Conservation (phyloP, 192 early-diverging fungal genomes). For the Linnemannia zychae region DNA sequence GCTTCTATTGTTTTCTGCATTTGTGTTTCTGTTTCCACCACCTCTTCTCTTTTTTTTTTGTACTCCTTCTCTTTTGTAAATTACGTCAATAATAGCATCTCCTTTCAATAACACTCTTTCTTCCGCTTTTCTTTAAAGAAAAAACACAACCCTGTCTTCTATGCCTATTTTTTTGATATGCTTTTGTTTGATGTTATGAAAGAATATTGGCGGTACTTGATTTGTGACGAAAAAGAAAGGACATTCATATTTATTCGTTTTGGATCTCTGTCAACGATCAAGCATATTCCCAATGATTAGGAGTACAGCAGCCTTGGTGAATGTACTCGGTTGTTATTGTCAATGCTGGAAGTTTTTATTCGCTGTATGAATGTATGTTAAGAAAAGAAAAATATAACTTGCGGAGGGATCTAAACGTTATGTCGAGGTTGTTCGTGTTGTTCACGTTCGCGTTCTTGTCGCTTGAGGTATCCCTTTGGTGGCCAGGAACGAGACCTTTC, state of each 20-base stretch:
- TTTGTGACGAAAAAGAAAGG: no score
- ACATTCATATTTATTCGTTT: no score
- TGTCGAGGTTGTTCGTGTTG: constrained; percentile 22
- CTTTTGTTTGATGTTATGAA: no score
- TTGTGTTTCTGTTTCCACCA: neutral
- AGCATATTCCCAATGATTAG: no score
- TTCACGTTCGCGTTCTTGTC: constrained; percentile 27
- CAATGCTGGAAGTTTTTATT: no score
- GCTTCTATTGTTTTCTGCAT: neutral
- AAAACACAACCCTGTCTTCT: neutral
- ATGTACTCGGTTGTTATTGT: no score
- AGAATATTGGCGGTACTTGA: no score
- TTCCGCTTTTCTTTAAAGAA: neutral
- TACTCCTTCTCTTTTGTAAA: neutral
- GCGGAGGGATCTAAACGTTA: constrained; percentile 3
- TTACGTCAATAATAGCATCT: constrained; percentile 9
- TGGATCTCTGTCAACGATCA: no score
- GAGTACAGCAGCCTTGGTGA: no score
- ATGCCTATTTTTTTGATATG: neutral
- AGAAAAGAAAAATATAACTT: neutral
- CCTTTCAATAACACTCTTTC: neutral
- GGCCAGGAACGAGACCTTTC: constrained; percentile 17
- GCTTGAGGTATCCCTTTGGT: constrained; percentile 26
- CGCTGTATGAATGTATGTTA: neutral
- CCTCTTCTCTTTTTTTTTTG: neutral